Conservation (phyloP, 192 early-diverging fungal species). For the Coemansia furcata region DNA sequence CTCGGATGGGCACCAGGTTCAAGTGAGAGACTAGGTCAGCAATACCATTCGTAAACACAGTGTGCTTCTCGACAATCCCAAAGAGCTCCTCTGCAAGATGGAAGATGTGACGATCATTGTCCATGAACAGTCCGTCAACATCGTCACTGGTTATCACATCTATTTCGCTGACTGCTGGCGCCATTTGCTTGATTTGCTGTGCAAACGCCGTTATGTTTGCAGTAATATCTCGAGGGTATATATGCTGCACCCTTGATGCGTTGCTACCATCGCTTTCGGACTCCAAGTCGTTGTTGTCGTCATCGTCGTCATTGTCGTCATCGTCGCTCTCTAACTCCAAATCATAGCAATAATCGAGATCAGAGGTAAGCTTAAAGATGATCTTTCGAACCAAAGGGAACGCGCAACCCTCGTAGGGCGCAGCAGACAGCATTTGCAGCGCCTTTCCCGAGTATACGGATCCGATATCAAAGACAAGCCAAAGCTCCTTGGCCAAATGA, state of each 20-base stretch:
- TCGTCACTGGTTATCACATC: not conserved
- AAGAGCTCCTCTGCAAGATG: not conserved
- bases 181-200: not conserved
- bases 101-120: not conserved
- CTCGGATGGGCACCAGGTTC: not conserved
- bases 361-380: not conserved
- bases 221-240: not conserved
- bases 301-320: not conserved
- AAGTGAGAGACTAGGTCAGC: not conserved
- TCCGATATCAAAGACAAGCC: not conserved
- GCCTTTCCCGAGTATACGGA: not conserved
- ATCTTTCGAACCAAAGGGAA: not conserved
- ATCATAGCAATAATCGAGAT: not conserved
- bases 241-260: too few species aligned
- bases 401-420: not conserved
- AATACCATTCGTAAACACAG: not conserved
- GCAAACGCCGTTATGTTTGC: not conserved
- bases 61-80: not conserved
- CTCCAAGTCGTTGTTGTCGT: not conserved
- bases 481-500: not conserved
- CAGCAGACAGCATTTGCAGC: not conserved
- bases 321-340: not conserved
- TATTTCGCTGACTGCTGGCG: not conserved
- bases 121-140: too few species aligned
- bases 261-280: not conserved